These are phyloP conservation scores for Nicotiana benthamiana DNA, from an alignment of 257 asterid genomes.

Conservation along the genomic window DNA sequence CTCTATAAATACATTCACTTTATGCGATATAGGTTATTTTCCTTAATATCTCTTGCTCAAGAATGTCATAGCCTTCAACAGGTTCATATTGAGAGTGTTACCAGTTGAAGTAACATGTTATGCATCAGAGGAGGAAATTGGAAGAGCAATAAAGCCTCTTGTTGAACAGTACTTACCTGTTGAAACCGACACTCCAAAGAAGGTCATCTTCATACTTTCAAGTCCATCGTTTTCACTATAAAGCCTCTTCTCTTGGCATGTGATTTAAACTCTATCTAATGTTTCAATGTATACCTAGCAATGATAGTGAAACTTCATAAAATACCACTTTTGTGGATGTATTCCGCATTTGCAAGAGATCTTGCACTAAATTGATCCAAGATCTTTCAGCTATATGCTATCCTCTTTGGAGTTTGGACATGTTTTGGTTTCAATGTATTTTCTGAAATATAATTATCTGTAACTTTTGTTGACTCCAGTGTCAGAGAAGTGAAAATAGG, in stretches of 20 bases:
- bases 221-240: neutral
- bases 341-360: neutral
- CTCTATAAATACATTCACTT: neutral
- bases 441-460: neutral
- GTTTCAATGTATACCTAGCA: neutral
- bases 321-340: neutral
- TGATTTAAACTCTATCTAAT: neutral
- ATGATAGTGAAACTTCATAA: neutral
- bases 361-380: neutral
- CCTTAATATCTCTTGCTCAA: conserved; percentile 8
- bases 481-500: neutral
- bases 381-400: neutral
- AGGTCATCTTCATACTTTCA: conserved; percentile 33
- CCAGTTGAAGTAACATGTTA: conserved; percentile 89
- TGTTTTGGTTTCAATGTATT: neutral
- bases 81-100: conserved; percentile 81
- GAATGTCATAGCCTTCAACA: conserved; percentile 24
- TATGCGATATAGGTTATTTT: neutral
- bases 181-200: conserved; percentile 60
- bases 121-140: conserved; percentile 90
- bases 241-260: neutral
- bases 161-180: conserved; percentile 61
- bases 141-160: conserved; percentile 64
- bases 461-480: neutral
- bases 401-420: neutral